Conservation (phyloP, 345 rosid genomes). For the Eutrema yunnanense region DNA sequence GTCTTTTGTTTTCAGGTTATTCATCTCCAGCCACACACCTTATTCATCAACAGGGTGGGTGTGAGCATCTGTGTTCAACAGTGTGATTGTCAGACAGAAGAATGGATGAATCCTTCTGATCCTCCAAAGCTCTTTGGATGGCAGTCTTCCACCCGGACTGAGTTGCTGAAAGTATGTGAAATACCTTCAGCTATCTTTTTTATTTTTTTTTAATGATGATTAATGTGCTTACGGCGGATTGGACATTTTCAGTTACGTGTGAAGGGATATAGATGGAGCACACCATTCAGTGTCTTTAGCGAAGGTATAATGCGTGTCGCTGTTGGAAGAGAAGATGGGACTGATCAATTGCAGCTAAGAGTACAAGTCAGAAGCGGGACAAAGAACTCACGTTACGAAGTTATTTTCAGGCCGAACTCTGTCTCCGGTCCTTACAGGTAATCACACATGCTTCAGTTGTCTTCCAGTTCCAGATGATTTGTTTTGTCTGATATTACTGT, state of each 20-base stretch:
- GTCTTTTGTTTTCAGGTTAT: constrained; percentile 55
- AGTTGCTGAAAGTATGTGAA: constrained; percentile 66
- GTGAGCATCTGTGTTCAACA: constrained; percentile 73
- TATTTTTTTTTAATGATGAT: not conserved
- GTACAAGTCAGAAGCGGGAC: constrained; percentile 90
- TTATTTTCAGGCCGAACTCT: constrained; percentile 79
- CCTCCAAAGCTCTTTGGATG: constrained; percentile 77
- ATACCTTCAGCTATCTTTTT: not conserved
- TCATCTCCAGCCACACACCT: constrained; percentile 85
- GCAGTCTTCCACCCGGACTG: constrained; percentile 61
- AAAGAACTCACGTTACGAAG: constrained; percentile 83
- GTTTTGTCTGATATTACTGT: constrained; percentile 2
- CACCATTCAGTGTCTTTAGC: constrained; percentile 64
- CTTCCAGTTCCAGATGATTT: constrained; percentile 8
- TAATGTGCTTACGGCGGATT: constrained; percentile 9
- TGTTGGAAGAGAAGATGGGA: constrained; percentile 50
- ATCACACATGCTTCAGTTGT: constrained; percentile 10
- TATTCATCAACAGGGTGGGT: constrained; percentile 82
- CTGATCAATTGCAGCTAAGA: constrained; percentile 51
- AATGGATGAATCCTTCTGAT: constrained; percentile 84
- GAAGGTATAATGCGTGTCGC: constrained; percentile 79
- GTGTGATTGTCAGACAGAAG: constrained; percentile 65
- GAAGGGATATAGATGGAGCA: constrained; percentile 83
- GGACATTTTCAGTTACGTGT: constrained; percentile 52
- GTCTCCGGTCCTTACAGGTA: constrained; percentile 93